Conservation (phyloP, 495 filamentous ascomycete genomes). For the Neurospora sp. region DNA sequence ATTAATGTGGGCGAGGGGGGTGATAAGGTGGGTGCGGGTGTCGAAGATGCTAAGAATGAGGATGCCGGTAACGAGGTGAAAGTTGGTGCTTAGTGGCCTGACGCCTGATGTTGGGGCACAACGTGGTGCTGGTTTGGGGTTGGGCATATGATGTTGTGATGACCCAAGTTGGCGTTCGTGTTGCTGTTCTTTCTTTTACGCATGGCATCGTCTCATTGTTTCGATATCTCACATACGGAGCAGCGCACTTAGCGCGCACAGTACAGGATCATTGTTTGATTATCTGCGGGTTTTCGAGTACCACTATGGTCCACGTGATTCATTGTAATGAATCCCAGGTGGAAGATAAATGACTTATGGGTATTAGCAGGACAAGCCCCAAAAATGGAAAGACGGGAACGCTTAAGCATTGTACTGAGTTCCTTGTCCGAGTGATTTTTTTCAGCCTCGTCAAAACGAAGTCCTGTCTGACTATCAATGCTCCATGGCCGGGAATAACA, state of each 20-base stretch:
- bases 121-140: not conserved
- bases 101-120: not conserved
- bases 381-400: not conserved
- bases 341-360: not conserved
- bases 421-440: not conserved
- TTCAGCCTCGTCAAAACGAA: not conserved
- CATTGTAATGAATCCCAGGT: not conserved
- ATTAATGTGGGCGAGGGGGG: not conserved
- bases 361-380: not conserved
- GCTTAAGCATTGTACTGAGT: not conserved
- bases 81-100: not conserved
- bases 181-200: not conserved
- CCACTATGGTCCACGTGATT: not conserved
- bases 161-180: not conserved
- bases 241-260: not conserved
- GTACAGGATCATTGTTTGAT: not conserved
- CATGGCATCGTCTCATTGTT: not conserved
- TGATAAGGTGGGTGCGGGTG: conserved; percentile 15
- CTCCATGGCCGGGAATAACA: not conserved
- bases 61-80: not conserved
- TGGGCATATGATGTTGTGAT: not conserved
- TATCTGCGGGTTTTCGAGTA: not conserved
- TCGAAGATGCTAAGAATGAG: conserved; percentile 1
- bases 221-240: not conserved
- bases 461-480: not conserved